Conservation (phyloP, 2,329 filamentous ascomycete genomes). For the Alternaria gansuensis region DNA sequence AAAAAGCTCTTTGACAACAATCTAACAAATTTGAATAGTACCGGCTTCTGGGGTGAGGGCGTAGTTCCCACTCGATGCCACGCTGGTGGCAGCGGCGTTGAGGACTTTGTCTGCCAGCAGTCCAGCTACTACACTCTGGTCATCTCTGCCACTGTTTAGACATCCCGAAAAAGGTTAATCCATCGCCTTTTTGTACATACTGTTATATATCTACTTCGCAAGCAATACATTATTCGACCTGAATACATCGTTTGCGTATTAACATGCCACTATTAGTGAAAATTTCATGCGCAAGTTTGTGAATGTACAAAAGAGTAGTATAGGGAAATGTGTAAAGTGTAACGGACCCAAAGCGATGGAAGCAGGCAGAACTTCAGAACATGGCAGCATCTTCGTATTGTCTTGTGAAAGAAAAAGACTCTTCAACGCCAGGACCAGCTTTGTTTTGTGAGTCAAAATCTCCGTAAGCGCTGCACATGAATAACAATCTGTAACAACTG, state of each 20-base stretch:
- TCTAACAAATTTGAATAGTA: not conserved
- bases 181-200: not conserved
- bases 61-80: constrained; percentile 32
- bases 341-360: too few species aligned
- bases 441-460: not conserved
- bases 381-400: not conserved
- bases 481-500: not conserved
- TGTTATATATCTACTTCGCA: not conserved
- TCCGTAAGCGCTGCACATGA: not conserved
- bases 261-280: not conserved
- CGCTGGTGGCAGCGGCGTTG: constrained; percentile 29
- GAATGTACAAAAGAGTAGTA: too few species aligned
- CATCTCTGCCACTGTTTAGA: constrained; percentile 14
- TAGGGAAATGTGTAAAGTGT: too few species aligned
- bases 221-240: not conserved
- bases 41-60: constrained; percentile 15
- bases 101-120: constrained; percentile 36
- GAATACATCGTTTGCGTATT: not conserved
- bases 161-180: not conserved
- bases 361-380: not conserved
- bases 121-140: constrained; percentile 21
- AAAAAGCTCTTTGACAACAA: not conserved
- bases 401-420: not conserved
- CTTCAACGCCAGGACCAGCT: not conserved
- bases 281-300: not conserved